A percentile compares a stretch with the other conserved stretches of the same genome.
phyloP scores from a whole-genome alignment of 805 yeast species.

The Yamadazyma sp. region DNA sequence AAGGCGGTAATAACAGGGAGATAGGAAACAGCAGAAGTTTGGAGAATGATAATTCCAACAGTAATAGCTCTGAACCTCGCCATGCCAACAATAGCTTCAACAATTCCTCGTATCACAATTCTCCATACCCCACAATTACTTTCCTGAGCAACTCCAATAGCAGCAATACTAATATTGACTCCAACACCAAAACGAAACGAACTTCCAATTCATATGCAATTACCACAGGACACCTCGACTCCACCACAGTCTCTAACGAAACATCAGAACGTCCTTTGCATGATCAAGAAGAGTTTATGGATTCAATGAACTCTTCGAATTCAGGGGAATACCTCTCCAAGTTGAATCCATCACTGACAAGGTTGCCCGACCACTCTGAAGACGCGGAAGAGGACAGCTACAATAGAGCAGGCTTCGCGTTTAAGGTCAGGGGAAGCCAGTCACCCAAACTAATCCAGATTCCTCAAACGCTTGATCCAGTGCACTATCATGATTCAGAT shows the following conservation, averaged over 20 bases:
- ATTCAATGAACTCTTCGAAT: constrained; percentile 8
- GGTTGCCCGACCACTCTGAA: constrained; percentile 1
- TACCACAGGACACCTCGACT: too few relatives aligned
- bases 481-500: constrained; percentile 18
- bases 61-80: too few relatives aligned
- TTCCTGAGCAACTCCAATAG: too few relatives aligned
- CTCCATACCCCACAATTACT: constrained; percentile 3
- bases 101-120: background rate
- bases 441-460: constrained; percentile 12
- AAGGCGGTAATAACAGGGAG: too few relatives aligned
- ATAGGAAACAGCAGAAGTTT: too few relatives aligned
- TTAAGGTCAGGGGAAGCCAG: constrained; percentile 5
- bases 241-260: constrained; percentile 15
- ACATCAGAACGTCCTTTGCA: constrained; percentile 11
- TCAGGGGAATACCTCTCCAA: constrained; percentile 31
- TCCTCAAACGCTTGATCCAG: constrained; percentile 9
- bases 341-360: constrained; percentile 15
- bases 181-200: constrained; percentile 1
- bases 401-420: constrained; percentile 7
- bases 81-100: background rate
- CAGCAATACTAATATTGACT: background rate
- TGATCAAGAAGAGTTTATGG: constrained; percentile 1
- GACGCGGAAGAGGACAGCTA: background rate
- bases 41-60: too few relatives aligned
- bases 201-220: too few relatives aligned